phyloP scores from a whole-genome alignment of 2,329 filamentous ascomycete genomes.

The Geosmithia putterillii region DNA sequence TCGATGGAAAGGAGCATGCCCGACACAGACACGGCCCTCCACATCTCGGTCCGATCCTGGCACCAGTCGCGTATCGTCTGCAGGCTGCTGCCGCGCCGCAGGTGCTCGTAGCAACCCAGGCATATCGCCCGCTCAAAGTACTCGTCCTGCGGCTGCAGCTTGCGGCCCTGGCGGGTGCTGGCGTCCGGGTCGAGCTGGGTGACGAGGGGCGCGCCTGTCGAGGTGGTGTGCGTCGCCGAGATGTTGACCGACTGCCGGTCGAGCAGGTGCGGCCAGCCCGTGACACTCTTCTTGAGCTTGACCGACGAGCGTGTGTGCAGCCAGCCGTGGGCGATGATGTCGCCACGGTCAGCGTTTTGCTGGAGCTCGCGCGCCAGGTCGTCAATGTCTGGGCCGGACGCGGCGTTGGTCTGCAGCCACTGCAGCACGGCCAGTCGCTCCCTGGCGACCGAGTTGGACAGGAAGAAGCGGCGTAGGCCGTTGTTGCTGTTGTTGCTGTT shows the following conservation, averaged over 20 bases:
- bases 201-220: slow-evolving; percentile 54
- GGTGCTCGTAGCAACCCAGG: slow-evolving; percentile 87
- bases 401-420: slow-evolving; percentile 74
- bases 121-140: slow-evolving; percentile 85
- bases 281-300: slow-evolving; percentile 76
- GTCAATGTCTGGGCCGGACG: slow-evolving; percentile 59
- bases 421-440: slow-evolving; percentile 72
- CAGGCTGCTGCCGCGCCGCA: slow-evolving; percentile 70
- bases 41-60: slow-evolving; percentile 71
- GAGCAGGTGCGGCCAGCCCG: slow-evolving; percentile 52
- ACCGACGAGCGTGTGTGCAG: slow-evolving; percentile 82
- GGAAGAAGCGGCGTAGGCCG: slow-evolving; percentile 42
- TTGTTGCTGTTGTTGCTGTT: not conserved
- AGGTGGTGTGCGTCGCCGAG: slow-evolving; percentile 41
- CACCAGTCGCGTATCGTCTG: slow-evolving; percentile 76
- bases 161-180: slow-evolving; percentile 63
- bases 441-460: slow-evolving; percentile 57
- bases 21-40: slow-evolving; percentile 76
- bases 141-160: slow-evolving; percentile 70
- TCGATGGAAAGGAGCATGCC: slow-evolving; percentile 49
- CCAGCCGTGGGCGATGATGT: slow-evolving; percentile 81
- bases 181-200: slow-evolving; percentile 91
- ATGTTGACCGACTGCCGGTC: slow-evolving; percentile 49
- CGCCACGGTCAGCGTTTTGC: slow-evolving; percentile 62
- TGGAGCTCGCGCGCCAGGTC: slow-evolving; percentile 66